These are phyloP conservation scores for Cutaneotrichosporon dermatis DNA, from an alignment of 1,284 basidiomycete genomes.

Conservation along the genomic window DNA sequence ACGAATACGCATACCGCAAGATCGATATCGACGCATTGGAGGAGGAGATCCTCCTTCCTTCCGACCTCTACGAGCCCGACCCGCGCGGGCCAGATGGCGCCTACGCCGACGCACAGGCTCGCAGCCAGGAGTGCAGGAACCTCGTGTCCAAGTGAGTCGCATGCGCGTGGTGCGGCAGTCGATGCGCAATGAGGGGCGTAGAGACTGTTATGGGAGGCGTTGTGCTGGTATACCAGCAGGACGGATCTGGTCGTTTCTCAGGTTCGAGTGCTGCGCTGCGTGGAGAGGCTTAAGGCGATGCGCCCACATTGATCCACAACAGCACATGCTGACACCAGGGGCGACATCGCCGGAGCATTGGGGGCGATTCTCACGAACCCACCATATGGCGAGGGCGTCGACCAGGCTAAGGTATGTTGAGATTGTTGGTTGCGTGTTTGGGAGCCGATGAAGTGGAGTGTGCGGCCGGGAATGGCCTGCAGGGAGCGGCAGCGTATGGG, in stretches of 20 bases:
- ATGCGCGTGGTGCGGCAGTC: too few relatives aligned
- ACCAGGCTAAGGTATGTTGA: slow-evolving; percentile 75
- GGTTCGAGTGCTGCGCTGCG: not conserved
- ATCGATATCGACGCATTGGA: slow-evolving; percentile 85
- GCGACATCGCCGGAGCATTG: slow-evolving; percentile 70
- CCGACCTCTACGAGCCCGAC: slow-evolving; percentile 82
- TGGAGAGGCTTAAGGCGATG: not conserved
- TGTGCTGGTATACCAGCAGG: too few relatives aligned
- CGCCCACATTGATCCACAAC: too few relatives aligned
- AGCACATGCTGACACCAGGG: slow-evolving; percentile 49
- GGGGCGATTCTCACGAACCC: slow-evolving; percentile 65
- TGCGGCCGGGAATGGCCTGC: too few relatives aligned
- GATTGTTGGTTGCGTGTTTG: too few relatives aligned
- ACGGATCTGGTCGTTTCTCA: too few relatives aligned
- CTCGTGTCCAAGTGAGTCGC: slow-evolving; percentile 65
- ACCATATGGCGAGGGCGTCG: slow-evolving; percentile 77
- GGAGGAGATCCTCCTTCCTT: slow-evolving; percentile 80
- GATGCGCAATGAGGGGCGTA: too few relatives aligned
- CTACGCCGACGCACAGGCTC: slow-evolving; percentile 68
- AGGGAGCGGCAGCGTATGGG: not conserved
- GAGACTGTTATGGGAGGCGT: too few relatives aligned
- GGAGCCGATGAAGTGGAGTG: too few relatives aligned
- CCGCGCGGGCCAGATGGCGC: slow-evolving; percentile 71
- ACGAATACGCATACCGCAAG: slow-evolving; percentile 71
- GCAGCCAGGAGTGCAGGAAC: slow-evolving; percentile 67